Base-by-base conservation (phyloP, 805 yeast genomes). In the Suhomyces sp. region DNA sequence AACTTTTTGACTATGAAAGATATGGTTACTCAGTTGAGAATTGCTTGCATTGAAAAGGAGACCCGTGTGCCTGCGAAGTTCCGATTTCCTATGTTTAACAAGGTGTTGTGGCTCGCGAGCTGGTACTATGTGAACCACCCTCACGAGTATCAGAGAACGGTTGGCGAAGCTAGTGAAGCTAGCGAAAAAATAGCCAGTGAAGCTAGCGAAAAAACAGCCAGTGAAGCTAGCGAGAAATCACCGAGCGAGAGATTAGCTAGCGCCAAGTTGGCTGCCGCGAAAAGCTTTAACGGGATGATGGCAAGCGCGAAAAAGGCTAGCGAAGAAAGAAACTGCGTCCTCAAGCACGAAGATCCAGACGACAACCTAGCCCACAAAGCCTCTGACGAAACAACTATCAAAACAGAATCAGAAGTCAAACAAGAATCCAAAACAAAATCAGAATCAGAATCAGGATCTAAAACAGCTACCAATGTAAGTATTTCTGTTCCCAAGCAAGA, bases 1-100 rank as follows among this genome's bases (percentile, higher is more conserved):
- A 91, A 91, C 64, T 91, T 85, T 64, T 70, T 91, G 24, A 89
- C 96, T 0, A 63, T 83, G 40, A 68, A 81, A 50, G 85, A 85
- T 60, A 68, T 89, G 55, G 72, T 75, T 19, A 84, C 77, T 56
- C 96, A 91, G 62, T 62, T 89, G 37, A 72, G 72, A 46, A 78
- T 89, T 7, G 80, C 79, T 49, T 72, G 78, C 7, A 75, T 91
- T 27, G 97, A 91, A 63, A 70, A 73, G 46, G 64, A 65, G 7
- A 88, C 96, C 0, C 80, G 80, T 54, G 97, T 91, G 3, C 91
- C 91, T 0, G 77, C 82, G 47, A 82, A 83, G 59, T 91, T 85
- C 69, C 77, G 89, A 47, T 90, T 88, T 60, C 97, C 97, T 0
- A 77, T 79, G 65, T 90, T 91, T 62, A 78, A 83, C 53, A 79